Conservation (phyloP, 345 rosid genomes). For the Combretum micranthum region DNA sequence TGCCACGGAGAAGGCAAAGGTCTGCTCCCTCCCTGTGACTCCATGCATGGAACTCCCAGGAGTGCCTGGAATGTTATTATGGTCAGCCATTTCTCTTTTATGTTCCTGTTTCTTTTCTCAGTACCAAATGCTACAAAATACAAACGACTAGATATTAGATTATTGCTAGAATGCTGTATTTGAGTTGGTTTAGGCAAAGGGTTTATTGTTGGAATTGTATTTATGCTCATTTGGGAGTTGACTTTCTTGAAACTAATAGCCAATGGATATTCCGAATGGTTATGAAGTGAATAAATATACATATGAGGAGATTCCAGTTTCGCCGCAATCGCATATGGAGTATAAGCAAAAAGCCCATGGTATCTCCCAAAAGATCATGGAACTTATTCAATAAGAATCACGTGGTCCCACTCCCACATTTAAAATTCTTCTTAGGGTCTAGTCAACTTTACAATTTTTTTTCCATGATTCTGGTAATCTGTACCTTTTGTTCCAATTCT, state of each 20-base stretch:
- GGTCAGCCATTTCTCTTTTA: slow-evolving; percentile 25
- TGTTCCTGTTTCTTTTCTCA: not conserved
- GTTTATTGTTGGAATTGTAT: slow-evolving; percentile 9
- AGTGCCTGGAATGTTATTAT: slow-evolving; percentile 34
- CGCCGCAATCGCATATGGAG: slow-evolving; percentile 46
- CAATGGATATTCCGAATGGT: slow-evolving; percentile 43
- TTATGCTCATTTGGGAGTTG: slow-evolving; percentile 21
- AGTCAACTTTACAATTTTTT: no score
- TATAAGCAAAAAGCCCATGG: slow-evolving; percentile 22
- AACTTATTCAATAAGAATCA: not conserved
- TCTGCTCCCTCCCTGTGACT: slow-evolving; percentile 62
- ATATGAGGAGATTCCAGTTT: slow-evolving; percentile 33
- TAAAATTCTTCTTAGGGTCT: no score
- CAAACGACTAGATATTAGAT: no score
- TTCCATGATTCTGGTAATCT: no score
- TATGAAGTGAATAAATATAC: slow-evolving; percentile 10
- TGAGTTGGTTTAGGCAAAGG: not conserved
- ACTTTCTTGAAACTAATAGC: slow-evolving; percentile 30
- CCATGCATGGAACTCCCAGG: slow-evolving; percentile 91
- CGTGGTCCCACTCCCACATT: not conserved
- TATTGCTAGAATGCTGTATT: not conserved
- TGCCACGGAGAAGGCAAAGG: slow-evolving; percentile 52
- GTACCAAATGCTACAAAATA: not conserved
- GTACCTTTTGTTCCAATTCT: no score
- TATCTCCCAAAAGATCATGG: slow-evolving; percentile 55